Percentiles rank a stretch among this genome's conserved stretches.
Evolutionary conservation across 2,329 filamentous ascomycete genomes (phyloP).

Genomic region (Didymosphaeria variabile): DNA sequence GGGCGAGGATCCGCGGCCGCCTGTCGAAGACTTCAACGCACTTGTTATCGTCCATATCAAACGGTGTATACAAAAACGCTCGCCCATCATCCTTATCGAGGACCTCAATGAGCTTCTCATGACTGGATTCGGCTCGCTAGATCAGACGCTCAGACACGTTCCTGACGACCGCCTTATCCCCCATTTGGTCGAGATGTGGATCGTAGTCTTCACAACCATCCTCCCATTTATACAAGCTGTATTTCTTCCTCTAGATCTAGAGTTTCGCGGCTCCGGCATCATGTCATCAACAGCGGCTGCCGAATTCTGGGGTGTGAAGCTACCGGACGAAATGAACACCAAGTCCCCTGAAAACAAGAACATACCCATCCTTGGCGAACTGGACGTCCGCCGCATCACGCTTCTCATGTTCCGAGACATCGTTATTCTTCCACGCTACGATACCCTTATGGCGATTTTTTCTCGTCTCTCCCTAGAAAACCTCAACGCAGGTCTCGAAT

Average conservation of each 20-base stretch:
- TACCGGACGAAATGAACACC: constrained; percentile 57
- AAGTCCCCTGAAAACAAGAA: constrained; percentile 53
- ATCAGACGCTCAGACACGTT: constrained; percentile 80
- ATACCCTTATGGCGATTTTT: constrained; percentile 87
- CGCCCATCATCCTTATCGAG: constrained; percentile 75
- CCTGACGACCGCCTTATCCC: constrained; percentile 90
- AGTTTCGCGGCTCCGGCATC: constrained; percentile 87
- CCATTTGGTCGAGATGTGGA: constrained; percentile 91
- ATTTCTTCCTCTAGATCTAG: constrained; percentile 90
- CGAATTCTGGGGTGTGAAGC: constrained; percentile 87
- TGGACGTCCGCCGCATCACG: constrained; percentile 90
- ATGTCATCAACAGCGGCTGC: constrained; percentile 80
- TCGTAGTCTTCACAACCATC: constrained; percentile 88
- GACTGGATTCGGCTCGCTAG: constrained; percentile 86
- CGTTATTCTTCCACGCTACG: constrained; percentile 88
- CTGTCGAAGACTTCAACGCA: constrained; percentile 83
- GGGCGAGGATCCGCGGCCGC: constrained; percentile 79
- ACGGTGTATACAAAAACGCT: constrained; percentile 77
- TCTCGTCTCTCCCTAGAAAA: constrained; percentile 88
- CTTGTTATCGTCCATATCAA: constrained; percentile 82
- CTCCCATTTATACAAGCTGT: constrained; percentile 95
- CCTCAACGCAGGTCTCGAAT: constrained; percentile 57
- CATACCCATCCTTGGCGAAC: constrained; percentile 60
- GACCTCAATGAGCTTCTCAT: constrained; percentile 77
- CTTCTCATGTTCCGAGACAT: constrained; percentile 88